Evolutionary conservation across 192 early-diverging fungal genomes (phyloP), one percentile per base, ranked within the genome.

Genomic region (Podila horticola): DNA sequence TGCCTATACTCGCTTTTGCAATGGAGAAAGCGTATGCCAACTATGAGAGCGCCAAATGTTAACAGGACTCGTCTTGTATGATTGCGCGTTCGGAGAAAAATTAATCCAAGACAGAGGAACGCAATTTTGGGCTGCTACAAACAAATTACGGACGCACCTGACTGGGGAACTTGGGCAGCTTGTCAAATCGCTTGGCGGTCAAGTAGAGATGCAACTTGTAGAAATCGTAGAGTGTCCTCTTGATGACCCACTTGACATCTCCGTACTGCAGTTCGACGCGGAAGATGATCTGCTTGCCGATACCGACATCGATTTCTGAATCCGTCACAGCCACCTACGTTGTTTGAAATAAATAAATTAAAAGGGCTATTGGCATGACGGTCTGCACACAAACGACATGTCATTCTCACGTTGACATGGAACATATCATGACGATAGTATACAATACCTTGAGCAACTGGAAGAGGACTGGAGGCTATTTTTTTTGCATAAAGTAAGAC

Each of bases 181-280:
- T 71, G 5, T 64, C 71, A 48, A 69, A 81, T 11, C 67, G 60
- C 66, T 81, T 81, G 29, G 77, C 62, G 5, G 67, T 6, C 48
- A 95, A 81, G 49, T 75, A 83, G 24, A 91, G 86, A 83, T 94
- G 91, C 58, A 95, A 76, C 24, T 83, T 72, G n/a, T 90, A 77
- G 82, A 95, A 95, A 41, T 95, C 93, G 49, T 88, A 79, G 22
- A 92, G 72, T 1, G 88, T 86, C 17, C 90, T 86, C 28, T 86
- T 75, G 33, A 94, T 86, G 15, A 93, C 91, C 94, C 94, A 95
- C 73, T 92, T 93, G 48, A 91, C 85, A 59, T 94, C 93, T 28
- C 93, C 94, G 69, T 95, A 95, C 72, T 91, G 86, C 41, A 93
- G 77, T 64, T 90, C 90, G 17, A 94, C 89, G 11, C 93, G 87